A percentile compares a stretch with the other conserved stretches of the same genome.
Conservation (phyloP, 78 protist species). For the Dictyostelium firmibasis region DNA sequence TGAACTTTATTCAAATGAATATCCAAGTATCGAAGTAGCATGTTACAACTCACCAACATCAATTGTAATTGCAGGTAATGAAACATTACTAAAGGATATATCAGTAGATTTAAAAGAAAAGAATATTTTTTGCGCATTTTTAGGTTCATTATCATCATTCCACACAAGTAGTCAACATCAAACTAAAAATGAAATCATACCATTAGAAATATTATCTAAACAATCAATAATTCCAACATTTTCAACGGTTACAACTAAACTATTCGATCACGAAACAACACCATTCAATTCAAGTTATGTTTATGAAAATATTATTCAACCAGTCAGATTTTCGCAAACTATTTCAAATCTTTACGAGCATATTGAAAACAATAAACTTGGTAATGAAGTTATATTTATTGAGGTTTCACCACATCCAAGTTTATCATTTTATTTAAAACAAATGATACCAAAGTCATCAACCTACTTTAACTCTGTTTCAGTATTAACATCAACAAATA, state of each 20-base stretch:
- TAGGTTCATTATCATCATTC: conserved; percentile 32
- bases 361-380: background rate
- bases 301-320: conserved; percentile 4
- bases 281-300: background rate
- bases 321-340: background rate
- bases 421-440: background rate
- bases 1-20: background rate
- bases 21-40: conserved; percentile 32
- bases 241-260: conserved; percentile 1
- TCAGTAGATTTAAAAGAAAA: background rate
- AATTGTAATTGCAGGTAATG: conserved; percentile 47
- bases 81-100: background rate
- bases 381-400: background rate
- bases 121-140: background rate
- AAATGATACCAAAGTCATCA: background rate
- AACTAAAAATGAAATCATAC: background rate
- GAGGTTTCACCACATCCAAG: conserved; percentile 40
- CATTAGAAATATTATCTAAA: background rate
- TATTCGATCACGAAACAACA: background rate
- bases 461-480: background rate
- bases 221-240: background rate
- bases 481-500: conserved; percentile 16
- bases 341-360: background rate
- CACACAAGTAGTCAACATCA: conserved; percentile 32
- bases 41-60: conserved; percentile 32